phyloP scores from a whole-genome alignment of 1,139 yeast species.

The Saccharomycopsis hybrid region DNA sequence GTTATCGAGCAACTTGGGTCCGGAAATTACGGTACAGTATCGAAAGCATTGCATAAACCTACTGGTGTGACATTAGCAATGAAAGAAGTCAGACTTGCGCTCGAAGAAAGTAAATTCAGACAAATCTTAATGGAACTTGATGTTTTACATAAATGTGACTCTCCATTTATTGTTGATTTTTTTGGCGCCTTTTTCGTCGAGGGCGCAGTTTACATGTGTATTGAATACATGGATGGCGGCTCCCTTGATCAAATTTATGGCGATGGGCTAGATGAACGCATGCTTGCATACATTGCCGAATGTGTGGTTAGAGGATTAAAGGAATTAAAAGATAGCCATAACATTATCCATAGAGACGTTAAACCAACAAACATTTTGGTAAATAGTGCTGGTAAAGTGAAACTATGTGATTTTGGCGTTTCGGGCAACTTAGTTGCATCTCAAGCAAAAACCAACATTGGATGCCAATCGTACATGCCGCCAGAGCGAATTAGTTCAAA shows the following conservation, averaged over 20 bases:
- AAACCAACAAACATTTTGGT: constrained; percentile 93
- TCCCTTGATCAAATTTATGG: constrained; percentile 83
- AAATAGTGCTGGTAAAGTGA: constrained; percentile 75
- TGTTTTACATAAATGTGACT: constrained; percentile 81
- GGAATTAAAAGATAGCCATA: constrained; percentile 80
- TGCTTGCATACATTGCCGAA: constrained; percentile 75
- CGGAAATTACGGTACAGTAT: constrained; percentile 94
- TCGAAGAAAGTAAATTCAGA: constrained; percentile 85
- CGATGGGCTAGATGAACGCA: constrained; percentile 75
- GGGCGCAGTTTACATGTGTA: constrained; percentile 97
- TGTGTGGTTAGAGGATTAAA: constrained; percentile 77
- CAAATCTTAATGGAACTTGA: constrained; percentile 96
- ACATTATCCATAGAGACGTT: constrained; percentile 93
- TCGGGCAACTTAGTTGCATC: constrained; percentile 94
- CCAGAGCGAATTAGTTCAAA: constrained; percentile 84
- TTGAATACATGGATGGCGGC: constrained; percentile 98
- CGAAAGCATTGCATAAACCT: constrained; percentile 90
- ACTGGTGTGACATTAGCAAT: constrained; percentile 91
- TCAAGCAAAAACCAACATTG: constrained; percentile 91
- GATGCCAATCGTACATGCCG: constrained; percentile 98
- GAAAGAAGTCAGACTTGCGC: constrained; percentile 90
- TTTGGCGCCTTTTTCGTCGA: constrained; percentile 96
- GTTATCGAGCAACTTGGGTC: constrained; percentile 82
- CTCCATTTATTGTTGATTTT: constrained; percentile 89
- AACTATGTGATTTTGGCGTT: constrained; percentile 95